These are phyloP conservation scores for Aphanomyces astaci DNA, from an alignment of 352 stramenopile species.

Conservation along the genomic window DNA sequence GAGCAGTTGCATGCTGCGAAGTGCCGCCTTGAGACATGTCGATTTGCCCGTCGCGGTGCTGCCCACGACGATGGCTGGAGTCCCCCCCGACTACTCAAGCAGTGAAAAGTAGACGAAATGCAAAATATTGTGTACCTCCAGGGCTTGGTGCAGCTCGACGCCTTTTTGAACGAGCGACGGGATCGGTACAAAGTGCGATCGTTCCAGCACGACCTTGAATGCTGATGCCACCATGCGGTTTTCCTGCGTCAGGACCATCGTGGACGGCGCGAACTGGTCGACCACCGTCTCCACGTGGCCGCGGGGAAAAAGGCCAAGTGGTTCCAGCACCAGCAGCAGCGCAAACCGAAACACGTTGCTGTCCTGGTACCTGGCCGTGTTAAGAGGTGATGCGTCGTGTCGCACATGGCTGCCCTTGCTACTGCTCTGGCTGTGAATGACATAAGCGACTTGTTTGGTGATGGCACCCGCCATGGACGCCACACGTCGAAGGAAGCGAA, in stretches of 20 bases:
- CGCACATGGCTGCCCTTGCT: background rate
- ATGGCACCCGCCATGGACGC: background rate
- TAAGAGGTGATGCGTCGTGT: background rate
- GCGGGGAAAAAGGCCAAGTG: background rate
- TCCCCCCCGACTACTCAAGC: background rate
- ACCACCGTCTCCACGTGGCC: background rate
- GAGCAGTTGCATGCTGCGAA: background rate
- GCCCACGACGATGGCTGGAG: background rate
- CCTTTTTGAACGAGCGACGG: background rate
- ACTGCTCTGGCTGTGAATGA: background rate
- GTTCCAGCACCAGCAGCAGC: constrained; percentile 7
- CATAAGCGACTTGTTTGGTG: background rate
- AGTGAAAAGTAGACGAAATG: background rate
- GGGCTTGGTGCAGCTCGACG: background rate
- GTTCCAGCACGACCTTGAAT: background rate
- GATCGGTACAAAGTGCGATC: background rate
- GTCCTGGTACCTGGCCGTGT: constrained; percentile 7
- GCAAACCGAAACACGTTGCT: constrained; percentile 16
- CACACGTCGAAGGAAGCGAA: background rate
- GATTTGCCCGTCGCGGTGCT: background rate
- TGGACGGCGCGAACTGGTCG: background rate
- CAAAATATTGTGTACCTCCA: background rate
- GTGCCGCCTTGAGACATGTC: background rate
- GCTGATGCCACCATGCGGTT: constrained; percentile 2
- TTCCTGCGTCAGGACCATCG: background rate